Evolutionary conservation across 768 basidiomycete species (phyloP).

Genomic region (Nidularia sp.): DNA sequence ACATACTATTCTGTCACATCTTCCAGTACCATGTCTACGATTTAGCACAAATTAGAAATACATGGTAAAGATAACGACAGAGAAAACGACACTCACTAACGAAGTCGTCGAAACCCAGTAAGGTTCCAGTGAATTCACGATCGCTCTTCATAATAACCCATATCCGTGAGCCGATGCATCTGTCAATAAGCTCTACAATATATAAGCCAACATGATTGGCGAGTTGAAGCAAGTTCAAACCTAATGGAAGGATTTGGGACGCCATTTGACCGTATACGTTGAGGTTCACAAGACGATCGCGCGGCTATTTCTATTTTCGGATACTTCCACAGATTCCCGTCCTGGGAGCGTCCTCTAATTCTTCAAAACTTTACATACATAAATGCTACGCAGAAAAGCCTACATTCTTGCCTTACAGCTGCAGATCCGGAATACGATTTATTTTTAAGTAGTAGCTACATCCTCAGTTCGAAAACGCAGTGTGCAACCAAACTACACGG

Average conservation of each 20-base stretch:
- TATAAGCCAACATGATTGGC: neutral
- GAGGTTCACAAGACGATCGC: too few species aligned
- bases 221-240: conserved; percentile 26
- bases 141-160: conserved; percentile 99
- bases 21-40: conserved; percentile 86
- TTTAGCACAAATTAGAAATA: neutral
- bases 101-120: conserved; percentile 97
- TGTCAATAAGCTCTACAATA: conserved; percentile 72
- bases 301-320: too few species aligned
- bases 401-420: too few species aligned
- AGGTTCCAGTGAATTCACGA: conserved; percentile 91
- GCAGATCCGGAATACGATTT: too few species aligned
- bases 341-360: too few species aligned
- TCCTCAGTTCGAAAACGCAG: neutral
- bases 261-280: too few species aligned
- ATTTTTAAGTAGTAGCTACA: too few species aligned
- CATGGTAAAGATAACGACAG: neutral
- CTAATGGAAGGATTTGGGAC: conserved; percentile 91
- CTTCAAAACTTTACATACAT: too few species aligned
- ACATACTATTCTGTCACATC: conserved; percentile 95
- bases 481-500: conserved; percentile 17
- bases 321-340: too few species aligned
- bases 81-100: conserved; percentile 74
- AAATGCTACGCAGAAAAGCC: too few species aligned
- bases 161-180: conserved; percentile 94